Base-by-base conservation (phyloP, 139 green algal species). In the Haematococcus lacustris region DNA sequence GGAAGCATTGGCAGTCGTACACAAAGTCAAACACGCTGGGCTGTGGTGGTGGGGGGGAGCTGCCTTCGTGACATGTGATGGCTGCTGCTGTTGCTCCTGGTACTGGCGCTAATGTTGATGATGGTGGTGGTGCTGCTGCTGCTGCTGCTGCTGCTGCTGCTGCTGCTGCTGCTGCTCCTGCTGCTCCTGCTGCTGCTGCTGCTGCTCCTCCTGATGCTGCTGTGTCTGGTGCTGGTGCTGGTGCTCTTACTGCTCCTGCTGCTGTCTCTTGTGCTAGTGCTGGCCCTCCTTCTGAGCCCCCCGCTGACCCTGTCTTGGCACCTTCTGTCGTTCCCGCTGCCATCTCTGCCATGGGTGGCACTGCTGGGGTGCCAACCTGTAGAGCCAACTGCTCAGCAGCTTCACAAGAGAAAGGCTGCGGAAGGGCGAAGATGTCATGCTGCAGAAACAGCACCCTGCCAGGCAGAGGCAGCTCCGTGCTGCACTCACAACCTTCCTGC, bases 1-100 rank as follows among this genome's bases (percentile, higher is more conserved):
- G 60, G 60, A 66, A 66, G 60, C 23, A 41, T 32, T 66, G 60
- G 60, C 60, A 66, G 13, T 66, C 60, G 30, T 66, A 66, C 32
- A 39, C 60, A 66, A 66, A 66, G 60, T 66, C 60, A 66, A 66
- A 66, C 60, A 66, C 9, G 4, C 23, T 17, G 32, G 23, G 30
- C 4, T n/a, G 32, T 23, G 30, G 25, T 38, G 60, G 60, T 17
- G 3, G 33, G 21, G 60, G 4, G 3, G 25, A 3, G 3, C 25
- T 38, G 30, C 32, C 23, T 28, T 17, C 32, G 60, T 5, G 17
- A 64, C 9, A 5, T 30, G 21, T 64, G 57, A 33, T 33, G 57
- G n/a, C 23, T 30, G 21, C 26, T 9, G 21, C 57, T 7, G 57
- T 4, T 64, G 57, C 9, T 26, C 21, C 57, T 64, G 57, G 13